A percentile compares a stretch with the other conserved stretches of the same genome.
These are phyloP conservation scores for Falciphora oryzae DNA, from an alignment of 2,329 filamentous ascomycete genomes.

Conservation along the genomic window DNA sequence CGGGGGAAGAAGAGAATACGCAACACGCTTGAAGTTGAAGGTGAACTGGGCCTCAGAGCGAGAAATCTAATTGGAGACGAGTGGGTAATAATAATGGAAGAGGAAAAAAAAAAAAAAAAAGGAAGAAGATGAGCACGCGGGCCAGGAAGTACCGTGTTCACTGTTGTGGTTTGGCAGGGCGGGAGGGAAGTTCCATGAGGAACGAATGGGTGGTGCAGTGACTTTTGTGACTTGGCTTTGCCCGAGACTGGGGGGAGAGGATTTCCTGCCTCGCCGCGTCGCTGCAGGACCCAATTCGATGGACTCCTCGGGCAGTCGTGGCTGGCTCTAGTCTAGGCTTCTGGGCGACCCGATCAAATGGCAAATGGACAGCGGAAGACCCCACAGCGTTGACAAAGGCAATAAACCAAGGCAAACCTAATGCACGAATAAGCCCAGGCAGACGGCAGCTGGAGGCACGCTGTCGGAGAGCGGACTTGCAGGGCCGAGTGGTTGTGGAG, in stretches of 20 bases:
- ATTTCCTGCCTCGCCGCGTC: background rate
- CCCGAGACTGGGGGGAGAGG: background rate
- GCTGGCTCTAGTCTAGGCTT: background rate
- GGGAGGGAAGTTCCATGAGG: conserved; percentile 1
- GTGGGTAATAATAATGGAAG: background rate
- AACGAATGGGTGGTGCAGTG: background rate
- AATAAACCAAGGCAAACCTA: background rate
- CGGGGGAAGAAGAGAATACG: background rate
- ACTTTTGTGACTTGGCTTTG: background rate
- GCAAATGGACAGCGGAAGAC: no score
- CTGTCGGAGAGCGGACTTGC: background rate
- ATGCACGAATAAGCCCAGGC: background rate
- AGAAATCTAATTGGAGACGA: background rate
- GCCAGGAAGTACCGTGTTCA: background rate
- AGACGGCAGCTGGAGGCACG: background rate
- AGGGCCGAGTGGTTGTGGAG: background rate
- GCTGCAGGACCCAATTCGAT: background rate
- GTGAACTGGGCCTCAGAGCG: background rate
- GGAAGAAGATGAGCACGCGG: conserved; percentile 4
- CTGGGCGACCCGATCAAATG: background rate
- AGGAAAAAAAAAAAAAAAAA: conserved; percentile 6
- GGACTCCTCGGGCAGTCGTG: background rate
- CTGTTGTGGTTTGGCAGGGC: background rate
- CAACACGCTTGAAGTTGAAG: background rate
- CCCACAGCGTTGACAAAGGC: background rate